Evolutionary conservation across 441 rosid species (phyloP).

Genomic region (Lepidium campestre): DNA sequence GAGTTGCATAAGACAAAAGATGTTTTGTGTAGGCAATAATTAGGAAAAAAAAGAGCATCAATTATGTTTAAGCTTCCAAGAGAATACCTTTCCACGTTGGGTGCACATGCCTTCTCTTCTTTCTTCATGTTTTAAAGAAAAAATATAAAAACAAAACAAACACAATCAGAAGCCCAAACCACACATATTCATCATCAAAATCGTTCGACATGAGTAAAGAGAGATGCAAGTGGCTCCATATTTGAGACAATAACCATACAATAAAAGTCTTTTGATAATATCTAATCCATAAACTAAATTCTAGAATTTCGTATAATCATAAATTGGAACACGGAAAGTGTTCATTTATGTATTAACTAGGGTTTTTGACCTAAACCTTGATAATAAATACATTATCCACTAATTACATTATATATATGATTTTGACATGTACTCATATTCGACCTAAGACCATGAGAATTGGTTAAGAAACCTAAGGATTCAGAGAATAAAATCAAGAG

Average conservation of each 20-base stretch:
- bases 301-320: too few species aligned
- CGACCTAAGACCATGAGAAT: neutral
- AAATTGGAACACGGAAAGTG: neutral
- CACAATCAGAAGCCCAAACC: conserved; percentile 11
- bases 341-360: neutral
- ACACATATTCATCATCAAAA: neutral
- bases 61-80: conserved; percentile 15
- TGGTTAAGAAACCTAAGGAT: neutral
- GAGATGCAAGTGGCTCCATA: neutral
- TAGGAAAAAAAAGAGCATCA: neutral
- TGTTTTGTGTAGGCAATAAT: conserved; percentile 16
- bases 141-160: neutral
- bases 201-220: neutral
- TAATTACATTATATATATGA: neutral
- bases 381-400: neutral
- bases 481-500: neutral
- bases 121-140: neutral
- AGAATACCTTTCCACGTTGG: conserved; percentile 28
- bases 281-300: too few species aligned
- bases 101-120: conserved; percentile 28
- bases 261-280: too few species aligned
- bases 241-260: neutral
- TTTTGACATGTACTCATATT: neutral
- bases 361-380: neutral
- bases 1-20: conserved; percentile 15